Conservation (phyloP, 2,329 filamentous ascomycete species). For the Phyllosticta paracitricarpa region DNA sequence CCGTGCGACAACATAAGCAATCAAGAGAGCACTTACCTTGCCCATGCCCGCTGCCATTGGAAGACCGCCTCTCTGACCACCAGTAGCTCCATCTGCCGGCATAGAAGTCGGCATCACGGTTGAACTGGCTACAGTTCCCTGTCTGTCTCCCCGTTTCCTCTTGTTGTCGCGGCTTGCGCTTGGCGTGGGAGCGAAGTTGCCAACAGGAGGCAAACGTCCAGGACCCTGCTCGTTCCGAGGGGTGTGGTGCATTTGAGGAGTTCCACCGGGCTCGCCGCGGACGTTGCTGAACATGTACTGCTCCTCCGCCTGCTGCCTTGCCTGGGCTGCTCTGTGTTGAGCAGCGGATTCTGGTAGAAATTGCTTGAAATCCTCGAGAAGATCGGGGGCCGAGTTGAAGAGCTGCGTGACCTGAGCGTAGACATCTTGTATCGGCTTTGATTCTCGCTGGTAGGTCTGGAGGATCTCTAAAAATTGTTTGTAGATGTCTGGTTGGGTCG, state of each 20-base stretch:
- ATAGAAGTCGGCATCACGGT: conserved; percentile 24
- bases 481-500: conserved; percentile 94
- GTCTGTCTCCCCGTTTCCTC: conserved; percentile 61
- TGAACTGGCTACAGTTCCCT: conserved; percentile 37
- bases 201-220: conserved; percentile 69
- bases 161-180: conserved; percentile 85
- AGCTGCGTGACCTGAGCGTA: conserved; percentile 93
- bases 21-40: conserved; percentile 19
- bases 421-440: conserved; percentile 96
- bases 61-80: conserved; percentile 16
- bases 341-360: conserved; percentile 87
- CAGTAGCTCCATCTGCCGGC: conserved; percentile 22
- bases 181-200: conserved; percentile 79
- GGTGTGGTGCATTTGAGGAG: conserved; percentile 38
- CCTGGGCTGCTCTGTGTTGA: conserved; percentile 44
- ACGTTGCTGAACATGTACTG: conserved; percentile 56
- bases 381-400: conserved; percentile 86
- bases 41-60: conserved; percentile 20
- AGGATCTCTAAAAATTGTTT: conserved; percentile 98
- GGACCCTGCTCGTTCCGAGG: conserved; percentile 31
- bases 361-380: conserved; percentile 97
- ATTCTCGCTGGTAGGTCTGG: conserved; percentile 95
- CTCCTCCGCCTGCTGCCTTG: conserved; percentile 53
- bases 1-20: neutral
- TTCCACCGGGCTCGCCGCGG: conserved; percentile 41